Percentiles rank a stretch among this genome's conserved stretches.
phyloP scores from a whole-genome alignment of 768 basidiomycete genomes.

The Russula abietina region DNA sequence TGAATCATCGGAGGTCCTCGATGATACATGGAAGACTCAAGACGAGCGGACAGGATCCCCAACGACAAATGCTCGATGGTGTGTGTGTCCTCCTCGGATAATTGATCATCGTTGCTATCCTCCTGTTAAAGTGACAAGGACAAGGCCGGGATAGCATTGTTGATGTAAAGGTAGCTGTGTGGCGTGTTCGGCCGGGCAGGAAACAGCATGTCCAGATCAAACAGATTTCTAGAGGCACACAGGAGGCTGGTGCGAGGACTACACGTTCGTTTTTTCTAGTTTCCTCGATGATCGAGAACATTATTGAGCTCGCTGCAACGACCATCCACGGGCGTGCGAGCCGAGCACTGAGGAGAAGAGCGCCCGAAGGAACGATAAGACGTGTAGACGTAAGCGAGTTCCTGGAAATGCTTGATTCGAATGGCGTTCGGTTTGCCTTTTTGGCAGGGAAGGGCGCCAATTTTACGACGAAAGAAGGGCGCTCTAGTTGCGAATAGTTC shows the following conservation, averaged over 20 bases:
- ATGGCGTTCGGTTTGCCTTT: constrained; percentile 1
- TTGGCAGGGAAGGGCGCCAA: background rate
- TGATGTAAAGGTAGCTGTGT: constrained; percentile 9
- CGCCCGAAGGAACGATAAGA: constrained; percentile 5
- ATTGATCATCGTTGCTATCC: constrained; percentile 21
- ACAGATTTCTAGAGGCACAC: background rate
- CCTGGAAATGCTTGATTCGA: constrained; percentile 4
- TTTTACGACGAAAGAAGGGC: constrained; percentile 14
- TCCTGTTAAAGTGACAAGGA: constrained; percentile 15
- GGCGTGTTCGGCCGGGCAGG: constrained; percentile 13
- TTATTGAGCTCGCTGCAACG: background rate
- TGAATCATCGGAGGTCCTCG: constrained; percentile 11
- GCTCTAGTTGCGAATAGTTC: constrained; percentile 15
- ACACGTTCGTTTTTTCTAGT: background rate
- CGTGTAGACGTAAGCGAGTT: constrained; percentile 13
- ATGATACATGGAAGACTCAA: constrained; percentile 16
- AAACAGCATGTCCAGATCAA: constrained; percentile 5
- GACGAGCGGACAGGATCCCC: constrained; percentile 8
- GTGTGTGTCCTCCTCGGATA: constrained; percentile 12
- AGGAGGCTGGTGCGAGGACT: constrained; percentile 3
- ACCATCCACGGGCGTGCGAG: background rate
- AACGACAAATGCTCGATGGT: constrained; percentile 17
- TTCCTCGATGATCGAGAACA: constrained; percentile 1
- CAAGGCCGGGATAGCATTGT: background rate
- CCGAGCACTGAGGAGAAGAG: constrained; percentile 1